Evolutionary conservation across 805 yeast genomes (phyloP).

Genomic region (Isabelozyma heimii): DNA sequence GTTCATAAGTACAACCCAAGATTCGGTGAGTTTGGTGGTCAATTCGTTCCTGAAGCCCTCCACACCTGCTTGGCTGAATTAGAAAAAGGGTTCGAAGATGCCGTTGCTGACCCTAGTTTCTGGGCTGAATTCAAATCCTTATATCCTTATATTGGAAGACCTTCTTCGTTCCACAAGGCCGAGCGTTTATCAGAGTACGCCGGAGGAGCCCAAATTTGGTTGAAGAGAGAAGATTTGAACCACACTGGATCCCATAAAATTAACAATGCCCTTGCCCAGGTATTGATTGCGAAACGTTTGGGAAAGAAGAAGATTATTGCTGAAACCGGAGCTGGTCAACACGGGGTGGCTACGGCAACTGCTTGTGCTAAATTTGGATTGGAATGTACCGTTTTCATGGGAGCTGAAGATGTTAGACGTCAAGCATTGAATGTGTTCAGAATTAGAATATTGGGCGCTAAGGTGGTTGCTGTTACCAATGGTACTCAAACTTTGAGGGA

Average conservation of each 20-base stretch:
- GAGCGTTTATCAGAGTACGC: constrained; percentile 84
- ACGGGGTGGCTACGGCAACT: constrained; percentile 91
- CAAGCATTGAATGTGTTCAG: constrained; percentile 98
- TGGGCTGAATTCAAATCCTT: constrained; percentile 88
- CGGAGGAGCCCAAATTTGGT: constrained; percentile 93
- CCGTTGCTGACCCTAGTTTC: constrained; percentile 84
- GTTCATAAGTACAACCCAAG: constrained; percentile 67
- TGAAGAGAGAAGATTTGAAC: constrained; percentile 93
- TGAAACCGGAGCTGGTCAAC: constrained; percentile 93
- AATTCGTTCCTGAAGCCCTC: constrained; percentile 95
- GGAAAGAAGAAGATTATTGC: constrained; percentile 79
- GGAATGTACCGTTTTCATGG: constrained; percentile 95
- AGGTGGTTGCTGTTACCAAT: constrained; percentile 86
- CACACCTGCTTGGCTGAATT: constrained; percentile 88
- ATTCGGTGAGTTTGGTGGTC: constrained; percentile 97
- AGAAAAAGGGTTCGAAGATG: constrained; percentile 82
- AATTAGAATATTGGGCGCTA: constrained; percentile 95
- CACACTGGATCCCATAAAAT: constrained; percentile 89
- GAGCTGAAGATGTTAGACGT: constrained; percentile 98
- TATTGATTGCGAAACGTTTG: constrained; percentile 71
- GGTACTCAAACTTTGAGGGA: constrained; percentile 97
- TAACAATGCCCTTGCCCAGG: constrained; percentile 82
- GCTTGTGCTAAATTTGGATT: constrained; percentile 92
- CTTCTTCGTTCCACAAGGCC: constrained; percentile 88
- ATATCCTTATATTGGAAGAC: constrained; percentile 94